Conservation (phyloP, 2,329 filamentous ascomycete genomes). For the Neocucurbitaria cava region DNA sequence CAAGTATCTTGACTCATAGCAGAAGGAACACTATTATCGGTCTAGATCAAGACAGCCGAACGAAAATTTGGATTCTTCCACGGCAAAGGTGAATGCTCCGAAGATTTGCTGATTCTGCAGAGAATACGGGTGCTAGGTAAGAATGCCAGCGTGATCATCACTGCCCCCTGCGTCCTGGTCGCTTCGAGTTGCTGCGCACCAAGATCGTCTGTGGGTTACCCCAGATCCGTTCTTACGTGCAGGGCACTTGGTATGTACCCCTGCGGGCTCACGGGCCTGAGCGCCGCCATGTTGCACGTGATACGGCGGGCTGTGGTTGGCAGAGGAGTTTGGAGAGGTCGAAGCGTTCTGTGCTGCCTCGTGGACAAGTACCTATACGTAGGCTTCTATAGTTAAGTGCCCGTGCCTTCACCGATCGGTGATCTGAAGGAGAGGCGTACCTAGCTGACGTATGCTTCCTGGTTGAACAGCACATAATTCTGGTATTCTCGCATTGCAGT, state of each 20-base stretch:
- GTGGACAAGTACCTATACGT: background rate
- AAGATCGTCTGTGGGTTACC: background rate
- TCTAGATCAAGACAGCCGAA: background rate
- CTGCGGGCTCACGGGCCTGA: conserved; percentile 14
- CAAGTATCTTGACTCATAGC: background rate
- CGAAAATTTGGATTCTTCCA: background rate
- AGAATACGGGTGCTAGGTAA: no score
- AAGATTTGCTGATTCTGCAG: background rate
- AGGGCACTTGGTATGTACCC: background rate
- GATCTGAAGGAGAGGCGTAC: background rate
- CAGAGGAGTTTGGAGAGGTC: background rate
- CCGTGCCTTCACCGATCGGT: background rate
- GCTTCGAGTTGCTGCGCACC: background rate
- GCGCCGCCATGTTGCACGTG: conserved; percentile 2
- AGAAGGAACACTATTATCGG: background rate
- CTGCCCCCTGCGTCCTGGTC: background rate
- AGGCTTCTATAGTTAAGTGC: background rate
- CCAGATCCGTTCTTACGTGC: conserved; percentile 2
- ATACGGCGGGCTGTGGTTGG: background rate
- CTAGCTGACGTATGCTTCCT: background rate
- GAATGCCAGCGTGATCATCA: background rate
- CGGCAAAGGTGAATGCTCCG: background rate
- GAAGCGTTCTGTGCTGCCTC: background rate
- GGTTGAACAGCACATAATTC: background rate
- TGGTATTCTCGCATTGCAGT: background rate